Evolutionary conservation across 441 rosid species (phyloP).

Genomic region (Populus tomentosa): DNA sequence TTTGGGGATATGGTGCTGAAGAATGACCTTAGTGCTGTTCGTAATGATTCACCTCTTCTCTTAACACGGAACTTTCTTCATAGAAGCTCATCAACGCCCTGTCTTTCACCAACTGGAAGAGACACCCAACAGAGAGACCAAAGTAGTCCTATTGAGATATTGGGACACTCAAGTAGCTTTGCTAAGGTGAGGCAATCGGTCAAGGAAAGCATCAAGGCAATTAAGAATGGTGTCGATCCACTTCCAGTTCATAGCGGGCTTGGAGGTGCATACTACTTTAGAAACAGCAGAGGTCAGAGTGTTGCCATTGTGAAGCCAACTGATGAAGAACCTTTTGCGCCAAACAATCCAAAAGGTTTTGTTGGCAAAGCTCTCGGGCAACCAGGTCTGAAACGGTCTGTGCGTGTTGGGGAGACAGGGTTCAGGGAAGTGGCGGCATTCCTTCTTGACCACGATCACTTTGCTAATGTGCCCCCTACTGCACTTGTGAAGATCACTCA

Average conservation of each 20-base stretch:
- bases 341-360: slow-evolving; percentile 55
- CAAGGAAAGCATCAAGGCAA: slow-evolving; percentile 37
- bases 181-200: slow-evolving; percentile 30
- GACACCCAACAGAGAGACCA: slow-evolving; percentile 40
- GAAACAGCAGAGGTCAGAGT: slow-evolving; percentile 38
- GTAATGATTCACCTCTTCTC: slow-evolving; percentile 43
- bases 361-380: slow-evolving; percentile 53
- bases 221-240: slow-evolving; percentile 43
- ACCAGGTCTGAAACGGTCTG: slow-evolving; percentile 48
- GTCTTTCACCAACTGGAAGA: slow-evolving; percentile 41
- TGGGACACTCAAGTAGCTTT: slow-evolving; percentile 33
- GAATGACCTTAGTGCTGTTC: slow-evolving; percentile 48
- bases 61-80: slow-evolving; percentile 39
- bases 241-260: slow-evolving; percentile 43
- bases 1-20: slow-evolving; percentile 48
- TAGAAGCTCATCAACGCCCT: slow-evolving; percentile 51
- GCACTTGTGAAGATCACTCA: slow-evolving; percentile 52
- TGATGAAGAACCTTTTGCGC: slow-evolving; percentile 55
- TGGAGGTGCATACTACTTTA: slow-evolving; percentile 49
- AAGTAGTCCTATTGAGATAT: slow-evolving; percentile 41
- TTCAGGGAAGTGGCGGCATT: slow-evolving; percentile 51
- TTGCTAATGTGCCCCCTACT: slow-evolving; percentile 50
- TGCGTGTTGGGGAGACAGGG: slow-evolving; percentile 52
- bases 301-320: slow-evolving; percentile 56
- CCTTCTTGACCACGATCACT: slow-evolving; percentile 40